Base-by-base conservation (phyloP, 1,139 yeast genomes). In the Scheffersomyces cryptocercus region DNA sequence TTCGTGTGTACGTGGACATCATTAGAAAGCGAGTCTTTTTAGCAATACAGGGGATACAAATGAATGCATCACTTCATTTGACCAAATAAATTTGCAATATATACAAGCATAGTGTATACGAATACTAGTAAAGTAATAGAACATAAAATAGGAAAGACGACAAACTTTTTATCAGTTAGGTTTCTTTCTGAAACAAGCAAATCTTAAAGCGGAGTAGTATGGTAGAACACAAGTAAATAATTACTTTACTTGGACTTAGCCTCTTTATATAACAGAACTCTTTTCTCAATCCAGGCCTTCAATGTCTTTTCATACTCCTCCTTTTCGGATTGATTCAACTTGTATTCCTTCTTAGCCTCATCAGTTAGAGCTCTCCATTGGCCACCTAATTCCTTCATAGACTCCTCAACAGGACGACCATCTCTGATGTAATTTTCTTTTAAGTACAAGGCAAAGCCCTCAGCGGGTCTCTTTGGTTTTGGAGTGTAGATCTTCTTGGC, bases 391-490 rank as follows among this genome's bases (percentile, higher is more conserved):
- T 55, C 59, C 48, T 62, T 65, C 30, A 62, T 51, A 28, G 58
- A 53, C 29, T 66, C 73, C 9, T 48, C 55, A 35, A 64, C 55
- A 24, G 57, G 36, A 29, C 60, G 51, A 26, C 61, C 70, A 38
- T 55, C 63, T 15, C 48, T 49, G 34, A 50, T 52, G 52, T 54
- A 69, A 48, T 64, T 60, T 36, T 66, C 60, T 46, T 65, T 58
- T 34, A 71, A 58, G 44, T 52, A 73, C 28, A 55, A 51, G 29
- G 73, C 68, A 53, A 63, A 72, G 5, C 63, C 62, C 35, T 48
- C 48, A 4, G 63, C 56, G 3, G 75, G 72, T 10, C 58, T 53
- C 45, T 62, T 64, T 38, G 77, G 78, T 48, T 64, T 67, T 5
- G 74, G 70, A 3, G 62, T 56, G 52, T 54, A 70, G 10, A 58